A percentile compares a stretch with the other conserved stretches of the same genome.
Conservation (phyloP, 2,329 filamentous ascomycete genomes). For the Colletotrichum siamense region DNA sequence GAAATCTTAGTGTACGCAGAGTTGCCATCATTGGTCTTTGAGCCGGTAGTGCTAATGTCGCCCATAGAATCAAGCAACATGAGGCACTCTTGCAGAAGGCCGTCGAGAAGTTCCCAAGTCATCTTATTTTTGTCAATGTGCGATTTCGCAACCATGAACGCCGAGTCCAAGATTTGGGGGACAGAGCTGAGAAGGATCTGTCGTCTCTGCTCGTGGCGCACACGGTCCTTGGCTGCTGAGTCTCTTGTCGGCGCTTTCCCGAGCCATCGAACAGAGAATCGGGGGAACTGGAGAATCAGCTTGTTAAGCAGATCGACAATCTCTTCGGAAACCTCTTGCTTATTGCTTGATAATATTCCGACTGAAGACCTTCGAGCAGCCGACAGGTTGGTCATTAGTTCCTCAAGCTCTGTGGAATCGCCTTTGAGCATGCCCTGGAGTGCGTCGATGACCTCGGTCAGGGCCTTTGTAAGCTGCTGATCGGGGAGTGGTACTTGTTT, state of each 20-base stretch:
- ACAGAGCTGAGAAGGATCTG: slow-evolving; percentile 57
- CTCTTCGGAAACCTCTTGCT: slow-evolving; percentile 17
- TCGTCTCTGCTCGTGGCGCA: slow-evolving; percentile 67
- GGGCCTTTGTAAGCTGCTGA: slow-evolving; percentile 43
- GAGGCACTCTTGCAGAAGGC: slow-evolving; percentile 61
- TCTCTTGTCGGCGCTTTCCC: slow-evolving; percentile 60
- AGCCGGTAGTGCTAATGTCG: slow-evolving; percentile 32
- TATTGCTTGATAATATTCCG: slow-evolving; percentile 41
- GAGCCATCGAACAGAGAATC: slow-evolving; percentile 66
- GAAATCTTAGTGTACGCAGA: slow-evolving; percentile 71
- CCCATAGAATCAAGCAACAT: slow-evolving; percentile 59
- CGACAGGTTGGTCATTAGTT: slow-evolving; percentile 63
- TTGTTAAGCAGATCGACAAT: slow-evolving; percentile 51
- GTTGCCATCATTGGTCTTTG: slow-evolving; percentile 34
- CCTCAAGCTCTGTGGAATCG: slow-evolving; percentile 63
- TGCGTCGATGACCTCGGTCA: slow-evolving; percentile 55
- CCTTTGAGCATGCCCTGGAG: slow-evolving; percentile 67
- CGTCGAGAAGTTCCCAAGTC: slow-evolving; percentile 61
- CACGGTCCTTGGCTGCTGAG: slow-evolving; percentile 59
- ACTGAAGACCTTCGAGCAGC: slow-evolving; percentile 60
- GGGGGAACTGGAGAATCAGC: slow-evolving; percentile 63
- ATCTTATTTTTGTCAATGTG: slow-evolving; percentile 53
- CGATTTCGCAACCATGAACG: slow-evolving; percentile 60
- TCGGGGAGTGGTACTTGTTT: slow-evolving; percentile 44
- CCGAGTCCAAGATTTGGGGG: slow-evolving; percentile 64